Percentiles rank a stretch among this genome's conserved stretches.
Conservation (phyloP, 2,329 filamentous ascomycete species). For the Aphanocladium album region DNA sequence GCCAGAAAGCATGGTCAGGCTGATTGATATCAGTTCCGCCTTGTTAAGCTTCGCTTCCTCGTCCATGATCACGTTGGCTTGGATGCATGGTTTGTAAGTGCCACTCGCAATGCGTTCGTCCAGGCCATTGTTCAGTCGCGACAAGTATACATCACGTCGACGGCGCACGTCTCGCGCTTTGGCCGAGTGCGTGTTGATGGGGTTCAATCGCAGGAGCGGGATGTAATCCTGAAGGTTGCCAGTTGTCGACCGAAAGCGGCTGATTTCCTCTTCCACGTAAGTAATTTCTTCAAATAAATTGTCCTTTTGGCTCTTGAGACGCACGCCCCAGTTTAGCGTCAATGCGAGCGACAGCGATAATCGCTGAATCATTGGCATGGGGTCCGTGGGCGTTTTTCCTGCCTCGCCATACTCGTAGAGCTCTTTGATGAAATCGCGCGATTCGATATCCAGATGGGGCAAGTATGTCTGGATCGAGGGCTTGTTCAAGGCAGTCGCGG, state of each 20-base stretch:
- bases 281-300: conserved; percentile 58
- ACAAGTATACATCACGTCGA: conserved; percentile 57
- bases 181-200: conserved; percentile 53
- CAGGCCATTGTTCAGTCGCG: conserved; percentile 50
- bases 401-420: conserved; percentile 52
- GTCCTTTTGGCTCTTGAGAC: conserved; percentile 54
- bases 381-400: conserved; percentile 52
- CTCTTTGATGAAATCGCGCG: conserved; percentile 57
- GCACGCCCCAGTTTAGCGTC: conserved; percentile 62
- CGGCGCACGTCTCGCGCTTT: conserved; percentile 56
- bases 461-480: conserved; percentile 60
- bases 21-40: conserved; percentile 60
- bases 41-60: conserved; percentile 57
- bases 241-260: conserved; percentile 54
- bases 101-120: conserved; percentile 57
- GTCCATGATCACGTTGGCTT: conserved; percentile 61
- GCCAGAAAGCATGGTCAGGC: conserved; percentile 63
- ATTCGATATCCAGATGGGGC: conserved; percentile 57
- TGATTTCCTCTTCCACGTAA: conserved; percentile 57
- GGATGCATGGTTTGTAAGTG: conserved; percentile 59
- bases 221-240: conserved; percentile 60
- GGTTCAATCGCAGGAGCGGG: conserved; percentile 54
- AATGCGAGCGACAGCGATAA: conserved; percentile 57
- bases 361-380: conserved; percentile 64
- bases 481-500: conserved; percentile 60